phyloP scores from a whole-genome alignment of 208 protist genomes.

The Hexamita inflata region DNA sequence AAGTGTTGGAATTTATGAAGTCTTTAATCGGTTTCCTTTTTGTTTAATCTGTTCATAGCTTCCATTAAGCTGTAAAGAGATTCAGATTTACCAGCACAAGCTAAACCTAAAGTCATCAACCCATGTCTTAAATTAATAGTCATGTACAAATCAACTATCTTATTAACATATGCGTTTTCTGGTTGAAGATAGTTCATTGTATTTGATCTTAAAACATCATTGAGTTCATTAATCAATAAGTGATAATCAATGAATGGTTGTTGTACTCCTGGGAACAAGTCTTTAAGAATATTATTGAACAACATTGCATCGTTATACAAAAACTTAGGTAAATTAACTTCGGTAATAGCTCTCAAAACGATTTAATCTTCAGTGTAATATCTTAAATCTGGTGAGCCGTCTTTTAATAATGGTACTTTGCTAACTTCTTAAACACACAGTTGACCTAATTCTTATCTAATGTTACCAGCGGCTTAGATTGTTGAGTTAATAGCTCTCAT shows the following conservation, averaged over 20 bases:
- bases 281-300: slow-evolving; percentile 45
- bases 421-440: background rate
- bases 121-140: slow-evolving; percentile 20
- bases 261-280: slow-evolving; percentile 46
- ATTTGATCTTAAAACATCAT: background rate
- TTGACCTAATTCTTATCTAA: background rate
- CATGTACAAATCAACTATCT: slow-evolving; percentile 19
- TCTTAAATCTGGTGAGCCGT: background rate
- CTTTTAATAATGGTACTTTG: background rate
- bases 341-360: slow-evolving; percentile 28
- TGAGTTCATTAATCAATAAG: background rate
- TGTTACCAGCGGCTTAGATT: slow-evolving; percentile 47
- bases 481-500: slow-evolving; percentile 55
- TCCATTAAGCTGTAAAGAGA: background rate
- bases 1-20: background rate
- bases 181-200: slow-evolving; percentile 7
- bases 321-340: slow-evolving; percentile 52
- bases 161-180: background rate
- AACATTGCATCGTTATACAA: slow-evolving; percentile 44
- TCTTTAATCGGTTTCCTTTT: background rate
- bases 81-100: background rate
- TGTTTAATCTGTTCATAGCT: background rate
- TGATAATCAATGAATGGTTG: slow-evolving; percentile 8
- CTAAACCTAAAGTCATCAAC: slow-evolving; percentile 16
- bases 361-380: slow-evolving; percentile 13